Evolutionary conservation across 441 rosid species (phyloP).

Genomic region (Aquilaria agallochum): DNA sequence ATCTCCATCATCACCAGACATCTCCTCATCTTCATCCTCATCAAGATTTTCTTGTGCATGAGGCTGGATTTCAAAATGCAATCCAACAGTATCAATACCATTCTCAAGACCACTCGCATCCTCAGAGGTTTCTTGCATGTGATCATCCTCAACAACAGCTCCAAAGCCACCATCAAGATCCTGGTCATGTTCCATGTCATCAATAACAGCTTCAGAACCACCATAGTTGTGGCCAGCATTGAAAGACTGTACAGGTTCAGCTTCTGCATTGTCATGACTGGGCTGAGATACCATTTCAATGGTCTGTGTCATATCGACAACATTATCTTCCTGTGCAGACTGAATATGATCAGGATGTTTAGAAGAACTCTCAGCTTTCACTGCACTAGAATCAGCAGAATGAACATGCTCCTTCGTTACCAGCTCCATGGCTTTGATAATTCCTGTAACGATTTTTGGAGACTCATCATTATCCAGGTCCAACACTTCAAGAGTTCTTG

Average conservation of each 20-base stretch:
- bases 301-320: slow-evolving; percentile 52
- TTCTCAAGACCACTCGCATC: slow-evolving; percentile 77
- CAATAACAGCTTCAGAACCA: slow-evolving; percentile 83
- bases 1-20: slow-evolving; percentile 90
- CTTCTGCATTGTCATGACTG: slow-evolving; percentile 53
- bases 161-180: slow-evolving; percentile 83
- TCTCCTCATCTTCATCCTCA: slow-evolving; percentile 91
- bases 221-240: slow-evolving; percentile 51
- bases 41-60: slow-evolving; percentile 80
- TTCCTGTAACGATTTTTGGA: slow-evolving; percentile 80
- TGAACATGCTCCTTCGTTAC: slow-evolving; percentile 94
- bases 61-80: slow-evolving; percentile 81
- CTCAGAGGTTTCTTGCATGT: slow-evolving; percentile 87
- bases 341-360: slow-evolving; percentile 52
- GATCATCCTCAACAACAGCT: slow-evolving; percentile 74
- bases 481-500: slow-evolving; percentile 82
- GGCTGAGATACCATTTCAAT: slow-evolving; percentile 57
- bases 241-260: slow-evolving; percentile 52
- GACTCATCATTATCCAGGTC: slow-evolving; percentile 92
- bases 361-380: slow-evolving; percentile 61
- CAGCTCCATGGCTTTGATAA: slow-evolving; percentile 88
- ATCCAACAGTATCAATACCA: slow-evolving; percentile 65
- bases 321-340: slow-evolving; percentile 53
- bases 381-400: slow-evolving; percentile 49
- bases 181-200: slow-evolving; percentile 98